Base-by-base conservation (phyloP, 2,329 filamentous ascomycete species). In the Sporothrix mexicana region DNA sequence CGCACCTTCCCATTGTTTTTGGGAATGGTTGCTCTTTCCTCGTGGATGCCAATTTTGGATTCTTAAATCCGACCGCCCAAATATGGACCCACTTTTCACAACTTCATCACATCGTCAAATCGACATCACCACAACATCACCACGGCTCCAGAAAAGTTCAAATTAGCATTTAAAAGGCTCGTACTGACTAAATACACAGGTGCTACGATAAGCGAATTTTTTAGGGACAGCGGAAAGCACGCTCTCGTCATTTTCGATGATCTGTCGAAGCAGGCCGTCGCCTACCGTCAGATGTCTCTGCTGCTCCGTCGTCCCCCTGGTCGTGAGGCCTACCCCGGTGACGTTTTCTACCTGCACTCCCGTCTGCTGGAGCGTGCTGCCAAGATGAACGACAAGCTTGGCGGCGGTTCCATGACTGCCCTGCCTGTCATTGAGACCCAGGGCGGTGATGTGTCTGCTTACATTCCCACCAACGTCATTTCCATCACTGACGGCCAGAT, bases 381-480 rank as follows among this genome's bases (percentile, higher is more conserved):
- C 87, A 99, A 99, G 93, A 94, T 99, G 91, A 97, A 92, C 90
- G 88, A 95, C 84, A 95, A 93, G 87, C 93, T 92, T 83, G 94
- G 95, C 82, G 94, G 93, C 86, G 96, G 96, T 83, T 98, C 95
- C 79, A 90, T 98, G 85, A 99, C 96, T 85, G 95, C 96, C 78
- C 92, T 99, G 76, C 96, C 96, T 82, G 84, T 98, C 86, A 98
- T 99, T 84, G 96, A 99, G 90, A 99, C 96, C 84, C 96, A 98
- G 90, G 96, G 96, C 90, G 96, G 96, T 93, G 96, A 99, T 87
- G 96, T 99, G 82, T 98, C 96, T 80, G 96, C 96, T 80, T 99
- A 98, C 87, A 98, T 99, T 90, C 96, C 96, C 81, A 99, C 96
- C 87, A 99, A 98, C 90, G 96, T 98, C 87, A 99, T 99, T 91